phyloP scores from a whole-genome alignment of 306 rosid species.

The Acacia melanoxylon region DNA sequence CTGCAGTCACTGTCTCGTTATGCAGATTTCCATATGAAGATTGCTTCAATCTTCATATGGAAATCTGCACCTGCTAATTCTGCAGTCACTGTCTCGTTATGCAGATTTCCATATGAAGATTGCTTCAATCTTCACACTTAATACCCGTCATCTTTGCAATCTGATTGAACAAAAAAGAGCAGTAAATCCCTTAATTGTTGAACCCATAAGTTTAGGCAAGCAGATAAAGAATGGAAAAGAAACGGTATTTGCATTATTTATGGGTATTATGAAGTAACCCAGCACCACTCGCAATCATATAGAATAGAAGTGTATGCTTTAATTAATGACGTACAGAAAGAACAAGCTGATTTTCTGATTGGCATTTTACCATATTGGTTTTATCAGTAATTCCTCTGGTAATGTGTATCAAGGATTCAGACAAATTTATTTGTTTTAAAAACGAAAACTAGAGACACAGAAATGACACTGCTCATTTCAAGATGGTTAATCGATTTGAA shows the following conservation, averaged over 20 bases:
- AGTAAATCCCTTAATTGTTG: slow-evolving; percentile 37
- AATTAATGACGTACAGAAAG: background rate
- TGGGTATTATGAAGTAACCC: slow-evolving; percentile 2
- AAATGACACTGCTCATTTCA: background rate
- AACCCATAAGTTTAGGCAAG: slow-evolving; percentile 16
- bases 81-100: slow-evolving; percentile 47
- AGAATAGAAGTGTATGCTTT: background rate
- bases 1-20: slow-evolving; percentile 47
- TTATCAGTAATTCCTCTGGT: background rate
- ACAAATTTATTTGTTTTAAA: background rate
- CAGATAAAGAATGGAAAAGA: background rate
- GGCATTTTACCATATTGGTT: background rate
- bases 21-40: slow-evolving; percentile 50
- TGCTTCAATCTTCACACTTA: slow-evolving; percentile 54
- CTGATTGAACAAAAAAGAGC: slow-evolving; percentile 59
- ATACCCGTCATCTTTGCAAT: slow-evolving; percentile 85
- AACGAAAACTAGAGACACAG: background rate
- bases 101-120: slow-evolving; percentile 50
- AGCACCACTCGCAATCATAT: slow-evolving; percentile 5
- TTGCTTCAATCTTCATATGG: slow-evolving; percentile 55
- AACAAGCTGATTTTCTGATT: background rate
- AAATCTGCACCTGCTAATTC: too few relatives aligned
- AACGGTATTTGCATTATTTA: background rate
- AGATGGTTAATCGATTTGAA: slow-evolving; percentile 8
- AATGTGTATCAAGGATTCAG: background rate